A percentile compares a stretch with the other conserved stretches of the same genome.
Conservation (phyloP, 148 eudicot genomes). For the Rhododendron simsii region DNA sequence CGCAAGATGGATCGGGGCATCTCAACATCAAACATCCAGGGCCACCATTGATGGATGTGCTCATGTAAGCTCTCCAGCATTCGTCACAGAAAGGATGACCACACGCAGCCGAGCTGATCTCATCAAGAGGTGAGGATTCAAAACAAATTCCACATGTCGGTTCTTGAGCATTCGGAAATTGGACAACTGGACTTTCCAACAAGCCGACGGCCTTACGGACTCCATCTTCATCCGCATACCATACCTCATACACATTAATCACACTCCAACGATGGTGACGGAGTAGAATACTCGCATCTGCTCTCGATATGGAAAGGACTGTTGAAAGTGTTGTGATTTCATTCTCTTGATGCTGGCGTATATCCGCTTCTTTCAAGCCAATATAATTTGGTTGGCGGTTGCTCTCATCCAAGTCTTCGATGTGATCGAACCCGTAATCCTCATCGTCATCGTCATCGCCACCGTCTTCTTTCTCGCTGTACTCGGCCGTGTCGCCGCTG, state of each 20-base stretch:
- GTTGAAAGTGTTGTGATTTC: constrained; percentile 50
- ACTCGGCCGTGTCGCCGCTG: constrained; percentile 30
- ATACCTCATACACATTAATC: constrained; percentile 60
- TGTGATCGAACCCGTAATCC: constrained; percentile 30
- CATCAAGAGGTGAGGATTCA: constrained; percentile 14
- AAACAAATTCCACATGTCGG: constrained; percentile 41
- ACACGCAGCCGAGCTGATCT: constrained; percentile 30
- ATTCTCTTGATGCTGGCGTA: constrained; percentile 56
- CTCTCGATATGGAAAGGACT: constrained; percentile 63
- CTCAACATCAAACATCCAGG: constrained; percentile 60
- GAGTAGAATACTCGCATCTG: constrained; percentile 61
- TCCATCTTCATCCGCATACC: constrained; percentile 70
- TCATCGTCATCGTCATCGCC: constrained; percentile 28
- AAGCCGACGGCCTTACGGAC: constrained; percentile 57
- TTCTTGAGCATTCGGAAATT: constrained; percentile 12
- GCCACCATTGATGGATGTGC: constrained; percentile 48
- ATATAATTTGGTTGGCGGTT: constrained; percentile 37
- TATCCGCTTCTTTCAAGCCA: constrained; percentile 48
- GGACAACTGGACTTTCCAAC: constrained; percentile 27
- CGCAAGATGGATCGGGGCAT: constrained; percentile 62
- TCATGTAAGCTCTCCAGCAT: constrained; percentile 56
- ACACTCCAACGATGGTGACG: constrained; percentile 73
- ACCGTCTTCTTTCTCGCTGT: constrained; percentile 13
- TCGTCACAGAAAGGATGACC: constrained; percentile 43
- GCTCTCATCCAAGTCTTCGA: constrained; percentile 14